These are phyloP conservation scores for Henckelia pumila DNA, from an alignment of 257 asterid species.

Conservation along the genomic window DNA sequence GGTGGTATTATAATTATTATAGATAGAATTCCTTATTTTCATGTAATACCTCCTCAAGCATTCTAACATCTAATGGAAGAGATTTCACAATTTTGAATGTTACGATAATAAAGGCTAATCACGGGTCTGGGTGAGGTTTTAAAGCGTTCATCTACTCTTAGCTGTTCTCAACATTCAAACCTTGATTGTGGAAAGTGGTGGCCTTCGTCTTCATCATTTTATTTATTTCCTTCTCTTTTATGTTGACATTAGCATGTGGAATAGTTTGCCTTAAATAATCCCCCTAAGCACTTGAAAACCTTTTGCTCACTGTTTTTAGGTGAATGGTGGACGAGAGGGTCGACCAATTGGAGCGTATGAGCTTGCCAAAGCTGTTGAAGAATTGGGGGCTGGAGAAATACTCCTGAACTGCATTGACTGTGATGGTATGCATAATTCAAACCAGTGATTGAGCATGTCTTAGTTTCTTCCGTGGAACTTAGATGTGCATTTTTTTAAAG, in stretches of 20 bases:
- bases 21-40: background rate
- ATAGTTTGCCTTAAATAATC: background rate
- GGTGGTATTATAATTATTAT: background rate
- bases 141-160: background rate
- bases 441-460: slow-evolving; percentile 8
- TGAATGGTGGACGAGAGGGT: slow-evolving; percentile 95
- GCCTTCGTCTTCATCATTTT: background rate
- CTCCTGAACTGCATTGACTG: slow-evolving; percentile 91
- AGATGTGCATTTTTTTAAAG: slow-evolving; percentile 8
- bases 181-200: background rate
- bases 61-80: background rate
- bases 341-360: slow-evolving; percentile 95
- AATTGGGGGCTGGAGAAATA: slow-evolving; percentile 97
- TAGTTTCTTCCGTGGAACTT: background rate
- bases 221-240: background rate
- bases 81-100: background rate
- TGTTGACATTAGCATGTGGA: slow-evolving; percentile 9
- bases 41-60: background rate
- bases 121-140: background rate
- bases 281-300: slow-evolving; percentile 1
- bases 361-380: slow-evolving; percentile 96
- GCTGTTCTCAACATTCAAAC: background rate
- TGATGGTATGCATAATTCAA: slow-evolving; percentile 56
- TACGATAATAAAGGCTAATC: background rate
- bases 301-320: slow-evolving; percentile 34